Base-by-base conservation (phyloP, 352 stramenopile genomes). In the Pythium pyrilobum region DNA sequence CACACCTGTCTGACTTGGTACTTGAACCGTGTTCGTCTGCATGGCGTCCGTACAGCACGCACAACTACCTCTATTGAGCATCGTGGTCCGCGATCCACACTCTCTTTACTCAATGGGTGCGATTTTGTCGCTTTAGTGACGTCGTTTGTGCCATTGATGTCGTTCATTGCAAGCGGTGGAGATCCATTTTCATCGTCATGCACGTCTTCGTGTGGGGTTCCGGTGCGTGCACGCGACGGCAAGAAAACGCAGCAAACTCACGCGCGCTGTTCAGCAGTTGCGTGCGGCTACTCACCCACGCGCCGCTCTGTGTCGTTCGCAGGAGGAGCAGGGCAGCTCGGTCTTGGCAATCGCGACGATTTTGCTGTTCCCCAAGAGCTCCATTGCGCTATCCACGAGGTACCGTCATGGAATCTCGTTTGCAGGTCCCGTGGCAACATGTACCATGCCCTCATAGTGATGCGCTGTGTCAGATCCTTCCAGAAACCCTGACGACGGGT, bases 281-380 rank as follows among this genome's bases (percentile, higher is more conserved):
- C 16, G 24, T 24, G 16, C 36, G 5, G 20, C 36, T 24, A n/a
- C n/a, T 11, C 8, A 23, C 37, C 8, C 11, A n/a, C 8, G 37
- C 37, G 18, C 11, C 37, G 37, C 7, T 23, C 37, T 43, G 18
- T 11, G 11, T 43, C 21, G 37, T 41, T 5, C 3, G 18, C 33
- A 28, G 81, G 81, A 27, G 77, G 77, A 3, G 59, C 71, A 20
- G 81, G 81, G 0, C 81, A 92, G 46, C 69, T 92, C 32, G 81
- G 79, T 13, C 52, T 89, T 4, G 72, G 72, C 24, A 68, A 74
- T 18, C 38, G 60, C 20, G 64, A 76, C 2, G 81, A 92, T 59
- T 73, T 81, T 29, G 62, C 74, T 32, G 45, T 81, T 32, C 81
- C 81, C 13, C 77, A 85, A 20, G 15, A 47, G 36, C 46, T 62